Conservation (phyloP, 2,329 filamentous ascomycete genomes). For the Xylariaceae sp. region DNA sequence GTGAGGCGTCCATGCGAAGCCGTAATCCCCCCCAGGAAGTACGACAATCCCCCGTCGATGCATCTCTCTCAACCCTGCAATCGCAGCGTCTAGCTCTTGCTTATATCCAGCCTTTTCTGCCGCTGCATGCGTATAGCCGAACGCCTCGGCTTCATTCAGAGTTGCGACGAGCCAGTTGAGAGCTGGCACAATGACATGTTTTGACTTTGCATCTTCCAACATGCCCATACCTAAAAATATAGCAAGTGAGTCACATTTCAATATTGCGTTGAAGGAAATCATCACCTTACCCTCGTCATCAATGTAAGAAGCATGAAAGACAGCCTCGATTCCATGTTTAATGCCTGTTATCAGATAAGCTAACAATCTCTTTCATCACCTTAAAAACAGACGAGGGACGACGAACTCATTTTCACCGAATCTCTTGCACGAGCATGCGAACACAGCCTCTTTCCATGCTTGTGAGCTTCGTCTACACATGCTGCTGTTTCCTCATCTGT, state of each 20-base stretch:
- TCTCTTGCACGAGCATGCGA: constrained; percentile 43
- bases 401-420: constrained; percentile 41
- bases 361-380: too few species aligned
- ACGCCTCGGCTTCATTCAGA: constrained; percentile 29
- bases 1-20: constrained; percentile 46
- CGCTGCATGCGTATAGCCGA: constrained; percentile 39
- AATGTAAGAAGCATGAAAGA: constrained; percentile 44
- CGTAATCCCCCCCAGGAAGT: constrained; percentile 44
- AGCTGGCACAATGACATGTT: constrained; percentile 39
- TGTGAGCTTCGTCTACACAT: constrained; percentile 45
- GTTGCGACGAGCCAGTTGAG: constrained; percentile 38
- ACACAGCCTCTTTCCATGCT: constrained; percentile 36
- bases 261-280: background rate
- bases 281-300: constrained; percentile 32
- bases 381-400: too few species aligned
- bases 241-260: too few species aligned
- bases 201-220: constrained; percentile 37
- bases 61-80: constrained; percentile 40
- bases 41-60: constrained; percentile 41
- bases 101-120: constrained; percentile 43
- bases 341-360: too few species aligned
- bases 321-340: constrained; percentile 42
- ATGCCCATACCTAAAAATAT: constrained; percentile 30
- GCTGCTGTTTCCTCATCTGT: constrained; percentile 43
- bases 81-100: constrained; percentile 38